Conservation (phyloP, 2,329 filamentous ascomycete genomes). For the Cordyceps farinosa region DNA sequence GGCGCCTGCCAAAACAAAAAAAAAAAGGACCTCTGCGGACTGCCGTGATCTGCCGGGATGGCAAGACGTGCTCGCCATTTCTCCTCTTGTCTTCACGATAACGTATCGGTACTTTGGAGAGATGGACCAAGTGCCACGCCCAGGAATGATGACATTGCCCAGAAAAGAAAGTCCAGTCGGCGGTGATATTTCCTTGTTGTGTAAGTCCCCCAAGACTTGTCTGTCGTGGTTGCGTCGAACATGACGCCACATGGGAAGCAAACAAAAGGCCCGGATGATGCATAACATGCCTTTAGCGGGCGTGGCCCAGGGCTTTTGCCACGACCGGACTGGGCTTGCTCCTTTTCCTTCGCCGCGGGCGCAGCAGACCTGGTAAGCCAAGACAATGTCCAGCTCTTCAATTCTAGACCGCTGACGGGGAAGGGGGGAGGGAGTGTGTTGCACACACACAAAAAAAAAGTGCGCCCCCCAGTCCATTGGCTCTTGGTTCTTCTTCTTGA, state of each 20-base stretch:
- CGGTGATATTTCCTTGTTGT: too few species aligned
- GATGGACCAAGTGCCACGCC: too few species aligned
- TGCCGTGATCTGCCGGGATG: neutral
- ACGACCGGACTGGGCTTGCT: neutral
- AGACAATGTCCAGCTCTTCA: conserved; percentile 12
- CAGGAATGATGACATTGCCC: too few species aligned
- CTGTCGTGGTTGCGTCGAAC: too few species aligned
- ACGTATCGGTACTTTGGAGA: too few species aligned
- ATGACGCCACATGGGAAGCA: too few species aligned
- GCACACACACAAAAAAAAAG: neutral
- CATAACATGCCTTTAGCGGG: neutral
- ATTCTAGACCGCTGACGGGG: conserved; percentile 9
- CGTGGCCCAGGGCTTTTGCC: neutral
- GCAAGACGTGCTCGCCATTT: neutral
- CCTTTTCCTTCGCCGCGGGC: neutral
- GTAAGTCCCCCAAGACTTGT: too few species aligned
- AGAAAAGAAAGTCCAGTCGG: too few species aligned
- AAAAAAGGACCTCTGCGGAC: neutral
- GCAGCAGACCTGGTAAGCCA: neutral
- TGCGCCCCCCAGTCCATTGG: neutral
- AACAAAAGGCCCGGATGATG: neutral
- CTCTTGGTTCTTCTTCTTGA: neutral
- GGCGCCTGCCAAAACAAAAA: neutral
- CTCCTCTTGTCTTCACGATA: too few species aligned
- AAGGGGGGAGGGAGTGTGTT: neutral